These are phyloP conservation scores for Pichia sp. DNA, from an alignment of 1,139 yeast species.

Conservation along the genomic window DNA sequence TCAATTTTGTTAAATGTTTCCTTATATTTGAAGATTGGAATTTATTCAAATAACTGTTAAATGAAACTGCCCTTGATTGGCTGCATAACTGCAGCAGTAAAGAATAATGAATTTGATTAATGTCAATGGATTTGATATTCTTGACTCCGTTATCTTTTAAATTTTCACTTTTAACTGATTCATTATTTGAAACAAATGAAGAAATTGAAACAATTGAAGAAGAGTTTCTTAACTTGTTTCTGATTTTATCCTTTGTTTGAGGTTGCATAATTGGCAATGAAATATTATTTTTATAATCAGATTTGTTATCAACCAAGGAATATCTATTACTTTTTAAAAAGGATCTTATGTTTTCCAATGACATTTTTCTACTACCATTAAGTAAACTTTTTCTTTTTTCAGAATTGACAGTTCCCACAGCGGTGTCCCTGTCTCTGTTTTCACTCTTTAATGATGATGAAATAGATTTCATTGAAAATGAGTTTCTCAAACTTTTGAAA, in stretches of 20 bases:
- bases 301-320: conserved; percentile 17
- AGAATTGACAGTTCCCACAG: neutral
- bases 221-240: conserved; percentile 46
- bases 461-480: conserved; percentile 24
- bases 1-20: conserved; percentile 9
- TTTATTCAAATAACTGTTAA: conserved; percentile 26
- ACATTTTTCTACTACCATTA: conserved; percentile 9
- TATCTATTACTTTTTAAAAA: conserved; percentile 5
- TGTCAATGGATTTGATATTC: conserved; percentile 13
- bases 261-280: conserved; percentile 54
- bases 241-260: conserved; percentile 47
- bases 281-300: conserved; percentile 33
- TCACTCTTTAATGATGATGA: conserved; percentile 4
- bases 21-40: conserved; percentile 8
- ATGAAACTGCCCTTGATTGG: conserved; percentile 27
- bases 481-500: conserved; percentile 20
- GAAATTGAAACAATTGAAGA: conserved; percentile 40
- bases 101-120: conserved; percentile 27
- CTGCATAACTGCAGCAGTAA: conserved; percentile 34
- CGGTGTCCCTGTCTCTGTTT: neutral
- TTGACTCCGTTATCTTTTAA: neutral
- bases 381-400: conserved; percentile 8
- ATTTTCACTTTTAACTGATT: conserved; percentile 8
- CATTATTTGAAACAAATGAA: conserved; percentile 15
- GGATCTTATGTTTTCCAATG: conserved; percentile 12